A percentile compares a stretch with the other conserved stretches of the same genome.
Evolutionary conservation across 768 basidiomycete genomes (phyloP).

Genomic region (Xanthoconium purpureum): DNA sequence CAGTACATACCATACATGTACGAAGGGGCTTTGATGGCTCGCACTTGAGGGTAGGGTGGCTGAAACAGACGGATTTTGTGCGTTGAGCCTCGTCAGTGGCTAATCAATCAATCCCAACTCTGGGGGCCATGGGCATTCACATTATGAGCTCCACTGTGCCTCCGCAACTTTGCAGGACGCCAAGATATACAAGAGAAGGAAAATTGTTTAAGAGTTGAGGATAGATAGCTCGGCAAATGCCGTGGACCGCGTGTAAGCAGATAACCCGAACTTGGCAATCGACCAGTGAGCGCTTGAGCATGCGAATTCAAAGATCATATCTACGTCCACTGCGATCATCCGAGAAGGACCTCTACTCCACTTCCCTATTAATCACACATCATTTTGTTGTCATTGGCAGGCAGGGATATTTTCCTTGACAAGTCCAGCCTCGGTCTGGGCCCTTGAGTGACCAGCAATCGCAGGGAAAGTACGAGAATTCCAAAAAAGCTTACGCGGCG

Average conservation of each 20-base stretch:
- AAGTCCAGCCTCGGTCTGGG: neutral
- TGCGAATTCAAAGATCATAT: constrained; percentile 2
- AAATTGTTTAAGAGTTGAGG: neutral
- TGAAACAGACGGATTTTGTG: neutral
- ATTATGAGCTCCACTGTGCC: neutral
- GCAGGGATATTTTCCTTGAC: constrained; percentile 4
- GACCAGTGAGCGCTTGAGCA: neutral
- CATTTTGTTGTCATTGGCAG: neutral
- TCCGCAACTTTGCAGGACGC: neutral
- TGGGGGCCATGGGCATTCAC: no score
- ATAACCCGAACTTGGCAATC: neutral
- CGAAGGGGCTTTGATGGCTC: neutral
- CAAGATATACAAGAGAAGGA: no score
- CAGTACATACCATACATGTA: neutral
- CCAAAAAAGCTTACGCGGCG: neutral
- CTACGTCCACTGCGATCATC: constrained; percentile 10
- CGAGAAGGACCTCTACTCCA: neutral
- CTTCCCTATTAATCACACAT: neutral
- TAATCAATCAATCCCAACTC: no score
- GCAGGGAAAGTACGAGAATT: neutral
- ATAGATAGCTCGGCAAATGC: constrained; percentile 11
- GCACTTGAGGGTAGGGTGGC: neutral
- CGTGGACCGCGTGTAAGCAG: constrained; percentile 1
- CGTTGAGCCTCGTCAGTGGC: no score
- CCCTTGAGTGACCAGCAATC: neutral